A percentile compares a stretch with the other conserved stretches of the same genome.
These are phyloP conservation scores for Fusarium virguliforme DNA, from an alignment of 2,329 filamentous ascomycete genomes.

Conservation along the genomic window DNA sequence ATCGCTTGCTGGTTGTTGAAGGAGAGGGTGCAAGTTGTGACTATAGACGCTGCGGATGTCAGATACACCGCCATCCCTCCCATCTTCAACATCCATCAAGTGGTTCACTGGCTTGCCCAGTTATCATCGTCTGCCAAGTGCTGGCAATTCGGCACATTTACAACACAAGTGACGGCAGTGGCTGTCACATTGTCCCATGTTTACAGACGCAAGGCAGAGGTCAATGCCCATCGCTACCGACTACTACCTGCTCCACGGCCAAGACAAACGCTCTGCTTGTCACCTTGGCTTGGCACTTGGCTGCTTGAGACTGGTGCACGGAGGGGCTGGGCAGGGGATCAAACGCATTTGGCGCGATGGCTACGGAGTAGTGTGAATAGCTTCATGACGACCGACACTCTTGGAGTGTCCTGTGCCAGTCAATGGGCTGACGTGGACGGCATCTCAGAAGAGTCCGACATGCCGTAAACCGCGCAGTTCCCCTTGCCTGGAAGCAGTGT, in stretches of 20 bases:
- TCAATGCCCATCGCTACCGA: constrained; percentile 2
- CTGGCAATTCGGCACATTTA: constrained; percentile 1
- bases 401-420: background rate
- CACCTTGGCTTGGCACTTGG: constrained; percentile 12
- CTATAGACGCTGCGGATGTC: background rate
- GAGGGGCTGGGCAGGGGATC: constrained; percentile 16
- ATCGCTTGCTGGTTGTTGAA: constrained; percentile 10
- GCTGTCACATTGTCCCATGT: background rate
- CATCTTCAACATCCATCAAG: background rate
- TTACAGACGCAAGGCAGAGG: background rate
- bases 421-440: constrained; percentile 1
- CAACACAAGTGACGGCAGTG: background rate
- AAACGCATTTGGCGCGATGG: no score
- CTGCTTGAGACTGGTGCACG: constrained; percentile 7
- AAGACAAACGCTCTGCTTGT: constrained; percentile 16
- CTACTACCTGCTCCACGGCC: constrained; percentile 9
- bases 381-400: background rate
- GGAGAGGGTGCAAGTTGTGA: accelerated
- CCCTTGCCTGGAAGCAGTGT: background rate
- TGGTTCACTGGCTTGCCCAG: background rate
- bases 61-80: background rate
- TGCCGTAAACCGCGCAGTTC: constrained; percentile 1
- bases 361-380: background rate
- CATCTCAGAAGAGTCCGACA: background rate
- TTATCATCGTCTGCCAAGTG: background rate